phyloP scores from a whole-genome alignment of 2,329 filamentous ascomycete genomes.

The Acrocalymma vagum region DNA sequence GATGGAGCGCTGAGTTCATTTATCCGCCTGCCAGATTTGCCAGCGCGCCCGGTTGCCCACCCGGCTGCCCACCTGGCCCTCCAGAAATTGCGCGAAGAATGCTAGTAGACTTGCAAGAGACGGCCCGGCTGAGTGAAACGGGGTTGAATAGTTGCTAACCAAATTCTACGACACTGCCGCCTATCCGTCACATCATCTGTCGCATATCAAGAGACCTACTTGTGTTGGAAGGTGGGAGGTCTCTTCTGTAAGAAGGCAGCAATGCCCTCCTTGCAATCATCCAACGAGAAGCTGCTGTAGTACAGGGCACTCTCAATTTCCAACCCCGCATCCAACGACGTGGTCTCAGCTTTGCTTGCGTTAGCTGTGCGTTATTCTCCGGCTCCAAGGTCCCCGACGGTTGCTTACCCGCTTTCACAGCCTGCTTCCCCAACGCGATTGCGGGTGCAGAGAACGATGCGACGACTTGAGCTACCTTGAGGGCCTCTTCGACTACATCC shows the following conservation, averaged over 20 bases:
- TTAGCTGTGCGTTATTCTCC: constrained; percentile 23
- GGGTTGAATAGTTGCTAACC: too few species aligned
- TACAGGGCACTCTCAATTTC: constrained; percentile 43
- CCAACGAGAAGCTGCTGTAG: constrained; percentile 46
- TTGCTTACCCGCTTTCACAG: constrained; percentile 51
- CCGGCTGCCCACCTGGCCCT: too few species aligned
- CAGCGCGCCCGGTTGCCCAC: too few species aligned
- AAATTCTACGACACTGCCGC: too few species aligned
- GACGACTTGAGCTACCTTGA: constrained; percentile 50
- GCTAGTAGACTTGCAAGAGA: too few species aligned
- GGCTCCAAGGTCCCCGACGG: constrained; percentile 1
- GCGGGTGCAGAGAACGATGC: constrained; percentile 52
- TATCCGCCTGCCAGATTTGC: too few species aligned
- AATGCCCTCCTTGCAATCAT: constrained; percentile 53
- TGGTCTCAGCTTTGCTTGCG: constrained; percentile 51
- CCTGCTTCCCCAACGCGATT: constrained; percentile 54
- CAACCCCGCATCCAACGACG: constrained; percentile 52
- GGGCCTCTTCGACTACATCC: constrained; percentile 49
- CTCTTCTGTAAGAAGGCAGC: constrained; percentile 54
- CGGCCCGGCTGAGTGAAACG: too few species aligned
- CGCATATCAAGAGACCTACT: too few species aligned
- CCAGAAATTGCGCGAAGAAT: too few species aligned
- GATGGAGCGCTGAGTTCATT: too few species aligned
- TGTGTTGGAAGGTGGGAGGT: constrained; percentile 31
- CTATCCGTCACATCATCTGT: constrained; percentile 13